Evolutionary conservation across 2,329 filamentous ascomycete genomes (phyloP), one percentile per base, ranked within the genome.

Genomic region (Fusarium chaquense): DNA sequence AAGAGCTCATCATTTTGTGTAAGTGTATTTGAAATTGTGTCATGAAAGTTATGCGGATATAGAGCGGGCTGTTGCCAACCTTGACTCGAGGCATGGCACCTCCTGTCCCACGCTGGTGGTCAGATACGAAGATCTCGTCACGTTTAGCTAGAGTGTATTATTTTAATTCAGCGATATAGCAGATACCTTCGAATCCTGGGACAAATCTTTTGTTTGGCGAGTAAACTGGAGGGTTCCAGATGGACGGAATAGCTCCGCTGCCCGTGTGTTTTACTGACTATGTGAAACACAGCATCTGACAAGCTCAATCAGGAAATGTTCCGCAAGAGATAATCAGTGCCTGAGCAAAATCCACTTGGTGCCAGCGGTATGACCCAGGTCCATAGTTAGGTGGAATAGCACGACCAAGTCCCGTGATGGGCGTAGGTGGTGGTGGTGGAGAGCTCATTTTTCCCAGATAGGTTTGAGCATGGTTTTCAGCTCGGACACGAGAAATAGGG

Each of bases 261-360:
- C 36, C 38, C 6, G 22, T 38, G 28, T 36, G 22, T 35, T 58
- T 33, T 28, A 45, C 44, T 47, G 33, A 36, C 35, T 44, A 46
- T 58, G 36, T 56, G 49, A 28, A 58, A 43, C 20, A 51, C 28
- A 35, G 58, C 15, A 47, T 63, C 28, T 35, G 32, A 46, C 26
- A 54, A 47, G 46, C 55, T 53, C 28, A 22, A 46, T 20, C 33
- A 50, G 52, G 44, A 51, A 45, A 64, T 65, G 11, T 55, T 64
- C 51, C 62, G 43, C 38, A 36, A 26, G 16, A 57, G 35, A 36
- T 35, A 68, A 56, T 35, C 62, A 67, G 63, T 44, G 72, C 43
- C 55, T 30, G 22, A 65, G 65, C 67, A 43, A 61, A 58, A 65
- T 62, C 67, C 71, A 71, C 71, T 65, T 71, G 61, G 69, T 55